Evolutionary conservation across 495 filamentous ascomycete species (phyloP).

Genomic region (Podospora pseudocomata): DNA sequence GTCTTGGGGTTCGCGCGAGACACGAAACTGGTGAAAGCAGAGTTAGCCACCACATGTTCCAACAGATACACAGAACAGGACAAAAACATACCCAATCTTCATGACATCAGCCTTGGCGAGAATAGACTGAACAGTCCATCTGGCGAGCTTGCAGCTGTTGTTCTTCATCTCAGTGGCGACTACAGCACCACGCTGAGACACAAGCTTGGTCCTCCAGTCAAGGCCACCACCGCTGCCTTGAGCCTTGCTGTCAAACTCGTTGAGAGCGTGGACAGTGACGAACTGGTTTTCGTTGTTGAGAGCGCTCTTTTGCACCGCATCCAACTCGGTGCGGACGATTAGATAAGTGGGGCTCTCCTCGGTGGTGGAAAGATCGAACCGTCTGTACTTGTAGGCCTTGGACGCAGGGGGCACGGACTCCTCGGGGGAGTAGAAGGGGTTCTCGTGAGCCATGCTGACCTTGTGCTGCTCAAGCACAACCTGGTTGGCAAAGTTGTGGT

Average conservation of each 20-base stretch:
- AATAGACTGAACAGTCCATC: slow-evolving; percentile 95
- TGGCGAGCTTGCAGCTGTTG: slow-evolving; percentile 94
- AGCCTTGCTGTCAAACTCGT: slow-evolving; percentile 97
- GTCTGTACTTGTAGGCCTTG: slow-evolving; percentile 97
- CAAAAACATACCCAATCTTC: slow-evolving; percentile 77
- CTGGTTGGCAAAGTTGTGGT: slow-evolving; percentile 97
- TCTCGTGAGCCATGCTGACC: slow-evolving; percentile 77
- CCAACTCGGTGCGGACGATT: slow-evolving; percentile 92
- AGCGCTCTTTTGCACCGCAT: slow-evolving; percentile 91
- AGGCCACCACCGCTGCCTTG: slow-evolving; percentile 90
- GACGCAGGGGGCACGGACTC: slow-evolving; percentile 89
- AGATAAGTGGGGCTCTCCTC: slow-evolving; percentile 89
- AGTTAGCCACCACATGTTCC: slow-evolving; percentile 17
- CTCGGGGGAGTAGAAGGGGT: slow-evolving; percentile 93
- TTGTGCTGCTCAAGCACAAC: slow-evolving; percentile 78
- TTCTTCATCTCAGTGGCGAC: slow-evolving; percentile 99
- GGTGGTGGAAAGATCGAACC: slow-evolving; percentile 91
- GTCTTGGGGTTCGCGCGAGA: slow-evolving; percentile 88
- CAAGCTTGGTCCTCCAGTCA: slow-evolving; percentile 93
- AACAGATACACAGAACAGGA: not conserved
- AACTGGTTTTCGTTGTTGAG: slow-evolving; percentile 84
- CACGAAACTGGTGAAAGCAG: slow-evolving; percentile 62
- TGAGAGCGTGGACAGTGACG: slow-evolving; percentile 89
- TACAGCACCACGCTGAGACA: slow-evolving; percentile 88
- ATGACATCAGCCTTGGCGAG: slow-evolving; percentile 92